Evolutionary conservation across 1,284 basidiomycete species (phyloP).

Genomic region (Leccinum subfulvum): DNA sequence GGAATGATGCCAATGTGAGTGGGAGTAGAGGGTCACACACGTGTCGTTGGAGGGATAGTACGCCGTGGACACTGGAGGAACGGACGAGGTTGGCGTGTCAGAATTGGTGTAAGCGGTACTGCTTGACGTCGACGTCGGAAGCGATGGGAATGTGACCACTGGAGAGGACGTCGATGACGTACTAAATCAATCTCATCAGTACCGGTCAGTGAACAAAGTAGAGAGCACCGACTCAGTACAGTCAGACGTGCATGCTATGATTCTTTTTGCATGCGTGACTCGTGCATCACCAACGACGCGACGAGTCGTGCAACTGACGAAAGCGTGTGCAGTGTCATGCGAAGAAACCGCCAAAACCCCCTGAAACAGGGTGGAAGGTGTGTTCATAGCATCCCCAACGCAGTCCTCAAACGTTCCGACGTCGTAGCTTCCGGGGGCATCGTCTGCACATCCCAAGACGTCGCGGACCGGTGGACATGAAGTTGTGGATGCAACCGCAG

Average conservation of each 20-base stretch:
- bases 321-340: slow-evolving; percentile 56
- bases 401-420: slow-evolving; percentile 61
- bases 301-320: slow-evolving; percentile 49
- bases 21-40: background rate
- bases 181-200: background rate
- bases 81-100: background rate
- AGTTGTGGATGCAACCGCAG: slow-evolving; percentile 49
- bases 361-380: slow-evolving; percentile 64
- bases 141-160: slow-evolving; percentile 9
- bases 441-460: slow-evolving; percentile 56
- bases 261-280: slow-evolving; percentile 31
- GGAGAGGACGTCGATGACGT: background rate
- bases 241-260: slow-evolving; percentile 12
- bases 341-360: slow-evolving; percentile 57
- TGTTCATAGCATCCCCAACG: slow-evolving; percentile 50
- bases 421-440: slow-evolving; percentile 66
- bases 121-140: background rate
- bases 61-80: background rate
- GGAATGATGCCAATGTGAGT: background rate
- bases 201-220: slow-evolving; percentile 6
- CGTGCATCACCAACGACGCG: slow-evolving; percentile 45
- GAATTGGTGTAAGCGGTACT: background rate
- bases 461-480: slow-evolving; percentile 71
- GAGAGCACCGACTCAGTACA: slow-evolving; percentile 13
- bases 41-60: slow-evolving; percentile 3